Base-by-base conservation (phyloP, 2,329 filamentous ascomycete species). In the Lanzia echinophila region DNA sequence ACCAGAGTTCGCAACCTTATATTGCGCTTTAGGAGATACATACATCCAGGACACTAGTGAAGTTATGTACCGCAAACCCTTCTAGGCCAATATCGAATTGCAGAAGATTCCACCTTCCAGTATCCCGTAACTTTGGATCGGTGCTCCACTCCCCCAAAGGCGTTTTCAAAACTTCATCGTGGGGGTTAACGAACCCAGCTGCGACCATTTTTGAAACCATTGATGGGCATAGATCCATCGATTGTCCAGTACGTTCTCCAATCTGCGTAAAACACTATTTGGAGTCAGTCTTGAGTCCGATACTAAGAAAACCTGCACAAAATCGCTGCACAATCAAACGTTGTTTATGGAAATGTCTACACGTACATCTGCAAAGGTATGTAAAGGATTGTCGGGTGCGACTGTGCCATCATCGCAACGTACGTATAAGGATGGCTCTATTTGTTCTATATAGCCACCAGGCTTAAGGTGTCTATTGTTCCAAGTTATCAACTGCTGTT, bases 331-430 rank as follows among this genome's bases (percentile, higher is more conserved):
- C 24, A 28, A 28, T 8, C 24, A 28, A 28, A 28, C 8, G 24
- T 28, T 8, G 24, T 4, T 28, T 20, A 38, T 47, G 46, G 33
- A 38, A 24, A 4, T 45, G 52, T 19, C 19, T 10, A 13, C 19
- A 48, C 55, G 28, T 51, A 64, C 60, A 4, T 66, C 62, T 13
- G 71, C 65, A 69, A 77, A 79, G 8, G 58, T 63, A 17, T 65
- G 62, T 6, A 78, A 58, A 0, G 73, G 64, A 15, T 68, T 69
- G 20, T 74, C 65, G 0, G 62, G 63, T 4, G 64, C 47, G 47
- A 79, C 67, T 6, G 71, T 76, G 20, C 60, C 71, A 55, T 79
- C 77, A 57, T 80, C 78, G 55, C 70, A 75, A 28, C 53, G 58
- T 17, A 64, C 33, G n/a, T 55, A 32, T 19, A 64, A 52, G 15